phyloP scores from a whole-genome alignment of 2,329 filamentous ascomycete species.

The Phaeosphaeriaceae sp. region DNA sequence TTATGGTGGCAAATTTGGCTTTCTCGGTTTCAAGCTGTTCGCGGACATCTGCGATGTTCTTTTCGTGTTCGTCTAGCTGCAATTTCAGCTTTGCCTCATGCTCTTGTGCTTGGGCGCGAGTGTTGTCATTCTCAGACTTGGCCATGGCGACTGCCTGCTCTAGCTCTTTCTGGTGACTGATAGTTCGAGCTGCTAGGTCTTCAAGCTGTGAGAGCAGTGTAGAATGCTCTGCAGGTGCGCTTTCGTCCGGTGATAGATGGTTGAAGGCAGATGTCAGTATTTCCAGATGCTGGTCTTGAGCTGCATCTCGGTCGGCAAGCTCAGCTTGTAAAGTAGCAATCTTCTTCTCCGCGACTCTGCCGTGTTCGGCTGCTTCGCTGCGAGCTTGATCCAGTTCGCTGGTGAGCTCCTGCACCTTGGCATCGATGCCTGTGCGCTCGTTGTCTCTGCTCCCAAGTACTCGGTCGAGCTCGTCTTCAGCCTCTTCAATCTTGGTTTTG shows the following conservation, averaged over 20 bases:
- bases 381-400: constrained; percentile 71
- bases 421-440: constrained; percentile 74
- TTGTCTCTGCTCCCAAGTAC: constrained; percentile 84
- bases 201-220: constrained; percentile 53
- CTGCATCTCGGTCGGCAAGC: constrained; percentile 59
- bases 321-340: constrained; percentile 64
- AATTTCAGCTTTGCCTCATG: constrained; percentile 47
- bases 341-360: constrained; percentile 49
- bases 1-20: constrained; percentile 55
- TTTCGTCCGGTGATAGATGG: constrained; percentile 45
- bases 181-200: constrained; percentile 51
- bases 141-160: constrained; percentile 56
- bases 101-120: constrained; percentile 49
- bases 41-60: constrained; percentile 42
- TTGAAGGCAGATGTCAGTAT: constrained; percentile 44
- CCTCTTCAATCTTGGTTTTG: constrained; percentile 81
- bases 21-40: constrained; percentile 57
- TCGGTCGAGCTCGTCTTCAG: constrained; percentile 90
- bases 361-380: constrained; percentile 57
- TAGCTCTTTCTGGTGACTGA: constrained; percentile 54
- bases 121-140: constrained; percentile 54
- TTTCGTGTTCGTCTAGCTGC: constrained; percentile 48
- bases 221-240: constrained; percentile 47
- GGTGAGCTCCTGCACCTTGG: constrained; percentile 72
- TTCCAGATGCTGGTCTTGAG: constrained; percentile 34